These are phyloP conservation scores for Candolleomyces efflorescens DNA, from an alignment of 768 basidiomycete genomes.

Conservation along the genomic window DNA sequence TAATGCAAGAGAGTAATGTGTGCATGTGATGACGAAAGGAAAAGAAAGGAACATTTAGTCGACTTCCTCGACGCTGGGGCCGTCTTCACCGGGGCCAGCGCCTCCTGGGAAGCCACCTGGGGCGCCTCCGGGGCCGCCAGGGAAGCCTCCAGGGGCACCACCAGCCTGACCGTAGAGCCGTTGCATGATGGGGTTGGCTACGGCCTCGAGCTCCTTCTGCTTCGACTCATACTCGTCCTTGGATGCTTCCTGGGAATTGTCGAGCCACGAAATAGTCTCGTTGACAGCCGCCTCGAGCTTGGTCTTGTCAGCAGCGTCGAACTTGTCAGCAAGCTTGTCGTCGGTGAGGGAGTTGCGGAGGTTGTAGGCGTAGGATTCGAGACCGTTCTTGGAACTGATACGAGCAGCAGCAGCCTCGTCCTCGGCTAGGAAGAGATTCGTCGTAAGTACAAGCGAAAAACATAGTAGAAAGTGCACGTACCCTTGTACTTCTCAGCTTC, in stretches of 20 bases:
- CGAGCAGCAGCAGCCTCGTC: conserved; percentile 83
- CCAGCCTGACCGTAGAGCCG: conserved; percentile 75
- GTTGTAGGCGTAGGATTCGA: conserved; percentile 95
- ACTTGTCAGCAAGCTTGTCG: conserved; percentile 84
- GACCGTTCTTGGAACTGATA: conserved; percentile 82
- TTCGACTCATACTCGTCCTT: conserved; percentile 92
- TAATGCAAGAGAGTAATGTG: conserved; percentile 6
- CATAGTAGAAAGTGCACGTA: conserved; percentile 27
- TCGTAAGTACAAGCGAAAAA: conserved; percentile 11
- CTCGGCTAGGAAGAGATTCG: conserved; percentile 48
- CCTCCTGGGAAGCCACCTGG: conserved; percentile 56
- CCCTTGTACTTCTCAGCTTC: conserved; percentile 94
- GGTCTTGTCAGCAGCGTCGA: conserved; percentile 80
- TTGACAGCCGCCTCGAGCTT: conserved; percentile 80
- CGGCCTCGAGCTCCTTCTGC: conserved; percentile 87
- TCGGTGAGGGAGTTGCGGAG: conserved; percentile 85
- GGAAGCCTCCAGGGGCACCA: conserved; percentile 59
- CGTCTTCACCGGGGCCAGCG: conserved; percentile 56
- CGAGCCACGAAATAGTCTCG: conserved; percentile 84
- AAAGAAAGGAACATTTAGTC: conserved; percentile 45
- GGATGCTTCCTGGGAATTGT: conserved; percentile 81
- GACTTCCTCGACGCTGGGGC: conserved; percentile 90
- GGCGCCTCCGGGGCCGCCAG: conserved; percentile 57
- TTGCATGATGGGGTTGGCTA: conserved; percentile 73
- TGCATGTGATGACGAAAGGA: conserved; percentile 10